phyloP scores from a whole-genome alignment of 1,284 basidiomycete species.

The Grifola frondosa region DNA sequence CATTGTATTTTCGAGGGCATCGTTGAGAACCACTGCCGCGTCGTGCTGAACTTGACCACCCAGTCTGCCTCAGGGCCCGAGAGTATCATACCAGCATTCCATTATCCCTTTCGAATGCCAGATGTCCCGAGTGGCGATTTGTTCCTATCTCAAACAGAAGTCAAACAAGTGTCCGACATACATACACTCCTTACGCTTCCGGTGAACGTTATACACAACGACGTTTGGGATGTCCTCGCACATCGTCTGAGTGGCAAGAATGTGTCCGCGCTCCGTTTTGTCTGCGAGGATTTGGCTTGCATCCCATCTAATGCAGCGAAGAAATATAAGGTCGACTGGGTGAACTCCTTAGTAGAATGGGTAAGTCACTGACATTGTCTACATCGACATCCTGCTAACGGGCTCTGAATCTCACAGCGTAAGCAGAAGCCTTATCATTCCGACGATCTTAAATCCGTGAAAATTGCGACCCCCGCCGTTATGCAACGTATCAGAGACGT shows the following conservation, averaged over 20 bases:
- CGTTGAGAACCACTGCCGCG: constrained; percentile 24
- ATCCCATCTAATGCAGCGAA: constrained; percentile 1
- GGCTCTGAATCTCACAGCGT: not conserved
- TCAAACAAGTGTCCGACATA: not conserved
- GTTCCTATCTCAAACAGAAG: too few species aligned
- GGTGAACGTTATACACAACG: not conserved
- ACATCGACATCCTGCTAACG: too few species aligned
- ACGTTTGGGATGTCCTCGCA: not conserved
- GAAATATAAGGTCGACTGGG: constrained; percentile 1
- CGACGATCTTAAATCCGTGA: constrained; percentile 5
- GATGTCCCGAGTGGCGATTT: too few species aligned
- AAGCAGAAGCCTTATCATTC: not conserved
- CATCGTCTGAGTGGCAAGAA: not conserved
- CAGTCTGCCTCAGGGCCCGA: not conserved
- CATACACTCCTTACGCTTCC: too few species aligned
- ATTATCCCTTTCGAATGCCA: not conserved
- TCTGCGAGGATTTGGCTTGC: not conserved
- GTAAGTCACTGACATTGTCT: not conserved
- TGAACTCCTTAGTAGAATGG: constrained; percentile 2
- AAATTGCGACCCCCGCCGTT: constrained; percentile 1
- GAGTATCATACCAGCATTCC: not conserved
- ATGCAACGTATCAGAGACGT: constrained; percentile 11
- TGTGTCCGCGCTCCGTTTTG: constrained; percentile 3
- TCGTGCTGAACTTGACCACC: constrained; percentile 19
- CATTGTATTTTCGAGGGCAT: constrained; percentile 30